Conservation (phyloP, 352 stramenopile species). For the Saprolegnia diclina region DNA sequence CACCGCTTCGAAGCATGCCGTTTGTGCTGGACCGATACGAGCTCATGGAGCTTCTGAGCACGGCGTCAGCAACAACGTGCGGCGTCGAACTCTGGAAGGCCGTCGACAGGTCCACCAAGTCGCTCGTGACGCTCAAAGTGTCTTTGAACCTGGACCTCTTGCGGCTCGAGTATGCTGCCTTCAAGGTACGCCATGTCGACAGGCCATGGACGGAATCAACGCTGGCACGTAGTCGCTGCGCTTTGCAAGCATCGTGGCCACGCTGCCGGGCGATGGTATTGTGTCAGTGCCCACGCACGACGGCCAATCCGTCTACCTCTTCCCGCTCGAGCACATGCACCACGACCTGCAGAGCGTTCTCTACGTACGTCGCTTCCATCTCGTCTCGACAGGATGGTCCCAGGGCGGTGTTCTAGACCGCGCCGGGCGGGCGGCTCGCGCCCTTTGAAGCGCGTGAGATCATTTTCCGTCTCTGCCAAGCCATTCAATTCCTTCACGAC, state of each 20-base stretch:
- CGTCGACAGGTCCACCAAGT: not conserved
- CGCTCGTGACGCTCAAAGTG: constrained; percentile 5
- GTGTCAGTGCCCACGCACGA: not conserved
- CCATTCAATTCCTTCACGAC: constrained; percentile 10
- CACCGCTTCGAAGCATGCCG: constrained; percentile 7
- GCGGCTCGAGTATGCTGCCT: not conserved
- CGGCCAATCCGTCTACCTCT: not conserved
- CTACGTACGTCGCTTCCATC: constrained; percentile 5
- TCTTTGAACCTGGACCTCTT: not conserved
- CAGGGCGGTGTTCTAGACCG: not conserved
- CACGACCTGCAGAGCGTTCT: constrained; percentile 16
- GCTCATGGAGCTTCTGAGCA: constrained; percentile 15
- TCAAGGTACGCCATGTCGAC: not conserved
- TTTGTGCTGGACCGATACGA: constrained; percentile 3
- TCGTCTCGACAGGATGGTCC: no score
- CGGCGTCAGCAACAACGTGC: not conserved
- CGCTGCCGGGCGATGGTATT: not conserved
- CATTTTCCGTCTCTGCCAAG: not conserved
- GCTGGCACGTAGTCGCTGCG: not conserved
- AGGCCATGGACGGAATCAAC: not conserved
- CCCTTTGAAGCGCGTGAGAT: not conserved
- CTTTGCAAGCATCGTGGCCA: not conserved
- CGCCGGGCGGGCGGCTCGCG: not conserved
- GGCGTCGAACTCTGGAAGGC: constrained; percentile 23
- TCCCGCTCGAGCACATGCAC: constrained; percentile 9